Conservation (phyloP, 805 yeast genomes). For the Nakazawaea molendinolei region DNA sequence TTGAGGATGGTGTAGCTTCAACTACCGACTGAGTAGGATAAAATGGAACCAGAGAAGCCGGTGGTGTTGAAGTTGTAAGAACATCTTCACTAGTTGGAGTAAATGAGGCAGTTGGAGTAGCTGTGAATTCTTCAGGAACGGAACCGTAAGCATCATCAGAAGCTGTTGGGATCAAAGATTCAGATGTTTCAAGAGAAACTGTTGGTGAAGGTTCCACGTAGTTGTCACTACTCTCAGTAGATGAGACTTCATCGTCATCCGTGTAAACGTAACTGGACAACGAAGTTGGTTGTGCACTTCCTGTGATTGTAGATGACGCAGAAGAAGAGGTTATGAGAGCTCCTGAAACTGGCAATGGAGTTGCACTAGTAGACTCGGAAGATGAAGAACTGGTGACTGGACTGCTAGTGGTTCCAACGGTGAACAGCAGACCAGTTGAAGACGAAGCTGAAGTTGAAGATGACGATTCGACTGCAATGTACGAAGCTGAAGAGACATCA, state of each 20-base stretch:
- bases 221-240: constrained; percentile 1
- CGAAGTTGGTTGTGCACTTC: too few relatives aligned
- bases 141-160: neutral
- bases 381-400: too few relatives aligned
- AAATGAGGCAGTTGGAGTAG: too few relatives aligned
- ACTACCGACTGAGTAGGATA: constrained; percentile 3
- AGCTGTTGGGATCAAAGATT: neutral
- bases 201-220: neutral
- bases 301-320: too few relatives aligned
- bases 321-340: neutral
- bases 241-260: neutral
- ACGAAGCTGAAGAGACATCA: too few relatives aligned
- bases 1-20: constrained; percentile 14
- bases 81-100: neutral
- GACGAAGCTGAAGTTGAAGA: neutral
- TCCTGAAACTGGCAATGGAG: neutral
- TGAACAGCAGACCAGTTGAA: too few relatives aligned
- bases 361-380: constrained; percentile 7
- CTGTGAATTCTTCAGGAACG: neutral
- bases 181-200: neutral
- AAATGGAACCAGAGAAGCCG: neutral
- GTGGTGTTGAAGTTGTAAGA: neutral
- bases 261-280: neutral
- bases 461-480: too few relatives aligned
- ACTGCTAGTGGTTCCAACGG: too few relatives aligned